Conservation (phyloP, 23 red algal species). For the Gracilaria gracilis region DNA sequence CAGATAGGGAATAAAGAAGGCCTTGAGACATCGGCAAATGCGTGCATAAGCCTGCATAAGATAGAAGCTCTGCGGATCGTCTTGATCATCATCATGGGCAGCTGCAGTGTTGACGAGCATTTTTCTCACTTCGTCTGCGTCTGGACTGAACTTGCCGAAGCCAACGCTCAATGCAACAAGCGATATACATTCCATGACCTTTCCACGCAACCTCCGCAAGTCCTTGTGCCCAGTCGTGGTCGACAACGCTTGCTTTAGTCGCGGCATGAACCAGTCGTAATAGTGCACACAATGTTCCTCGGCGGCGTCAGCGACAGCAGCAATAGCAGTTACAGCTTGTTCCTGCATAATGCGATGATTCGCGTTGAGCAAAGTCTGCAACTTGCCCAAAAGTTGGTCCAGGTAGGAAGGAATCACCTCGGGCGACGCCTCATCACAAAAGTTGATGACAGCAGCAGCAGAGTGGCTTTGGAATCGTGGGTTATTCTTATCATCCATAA, state of each 20-base stretch:
- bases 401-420: slow-evolving; percentile 87
- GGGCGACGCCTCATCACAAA: slow-evolving; percentile 97
- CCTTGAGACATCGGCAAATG: slow-evolving; percentile 90
- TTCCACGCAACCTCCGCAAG: slow-evolving; percentile 84
- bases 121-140: slow-evolving; percentile 93
- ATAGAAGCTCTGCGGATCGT: slow-evolving; percentile 95
- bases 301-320: slow-evolving; percentile 93
- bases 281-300: slow-evolving; percentile 83
- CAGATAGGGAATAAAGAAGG: slow-evolving; percentile 90
- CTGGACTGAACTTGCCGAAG: slow-evolving; percentile 79
- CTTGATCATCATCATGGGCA: slow-evolving; percentile 67
- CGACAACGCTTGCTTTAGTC: slow-evolving; percentile 81
- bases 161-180: slow-evolving; percentile 95
- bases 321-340: slow-evolving; percentile 97
- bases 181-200: slow-evolving; percentile 98
- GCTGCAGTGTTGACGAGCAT: slow-evolving; percentile 82
- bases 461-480: slow-evolving; percentile 94
- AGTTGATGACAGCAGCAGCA: slow-evolving; percentile 99
- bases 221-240: slow-evolving; percentile 77
- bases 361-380: slow-evolving; percentile 84
- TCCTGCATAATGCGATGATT: slow-evolving; percentile 84
- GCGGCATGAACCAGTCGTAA: slow-evolving; percentile 98
- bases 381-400: slow-evolving; percentile 80
- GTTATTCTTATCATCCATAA: slow-evolving; percentile 92
- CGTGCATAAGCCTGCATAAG: slow-evolving; percentile 99